These are phyloP conservation scores for Erythrobasidium yunnanense DNA, from an alignment of 768 basidiomycete species.

Conservation along the genomic window DNA sequence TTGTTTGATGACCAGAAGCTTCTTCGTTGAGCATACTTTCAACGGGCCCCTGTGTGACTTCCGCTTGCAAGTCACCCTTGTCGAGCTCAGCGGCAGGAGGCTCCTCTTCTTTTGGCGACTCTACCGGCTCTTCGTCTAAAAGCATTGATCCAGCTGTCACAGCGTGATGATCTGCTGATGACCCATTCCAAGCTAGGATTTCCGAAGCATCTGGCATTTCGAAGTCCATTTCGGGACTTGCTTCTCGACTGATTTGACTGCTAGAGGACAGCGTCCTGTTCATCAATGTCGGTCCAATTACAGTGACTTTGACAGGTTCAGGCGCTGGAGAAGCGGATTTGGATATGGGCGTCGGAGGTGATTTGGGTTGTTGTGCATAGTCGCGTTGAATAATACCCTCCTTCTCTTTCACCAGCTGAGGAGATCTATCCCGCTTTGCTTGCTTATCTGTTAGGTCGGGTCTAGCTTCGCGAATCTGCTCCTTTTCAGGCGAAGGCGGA, in stretches of 20 bases:
- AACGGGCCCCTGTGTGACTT: background rate
- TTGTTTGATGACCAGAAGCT: background rate
- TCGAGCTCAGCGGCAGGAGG: no score
- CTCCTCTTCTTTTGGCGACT: constrained; percentile 2
- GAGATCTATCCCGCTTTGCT: constrained; percentile 6
- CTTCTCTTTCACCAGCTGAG: constrained; percentile 8
- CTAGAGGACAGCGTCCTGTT: background rate
- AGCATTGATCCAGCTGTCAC: background rate
- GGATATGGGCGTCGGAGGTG: background rate
- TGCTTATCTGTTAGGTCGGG: constrained; percentile 18
- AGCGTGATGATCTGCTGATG: background rate
- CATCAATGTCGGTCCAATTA: constrained; percentile 4
- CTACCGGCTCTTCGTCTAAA: background rate
- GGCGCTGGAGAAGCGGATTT: no score
- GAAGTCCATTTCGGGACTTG: background rate
- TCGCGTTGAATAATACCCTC: constrained; percentile 19
- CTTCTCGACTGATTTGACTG: background rate
- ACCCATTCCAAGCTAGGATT: background rate
- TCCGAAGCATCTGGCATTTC: background rate
- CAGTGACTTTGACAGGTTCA: no score
- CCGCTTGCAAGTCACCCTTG: constrained; percentile 19
- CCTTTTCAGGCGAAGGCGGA: constrained; percentile 15
- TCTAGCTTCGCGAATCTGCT: background rate
- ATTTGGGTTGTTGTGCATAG: constrained; percentile 3
- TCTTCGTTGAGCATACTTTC: background rate